phyloP scores from a whole-genome alignment of 2,329 filamentous ascomycete species.

The Fusarium sp. region DNA sequence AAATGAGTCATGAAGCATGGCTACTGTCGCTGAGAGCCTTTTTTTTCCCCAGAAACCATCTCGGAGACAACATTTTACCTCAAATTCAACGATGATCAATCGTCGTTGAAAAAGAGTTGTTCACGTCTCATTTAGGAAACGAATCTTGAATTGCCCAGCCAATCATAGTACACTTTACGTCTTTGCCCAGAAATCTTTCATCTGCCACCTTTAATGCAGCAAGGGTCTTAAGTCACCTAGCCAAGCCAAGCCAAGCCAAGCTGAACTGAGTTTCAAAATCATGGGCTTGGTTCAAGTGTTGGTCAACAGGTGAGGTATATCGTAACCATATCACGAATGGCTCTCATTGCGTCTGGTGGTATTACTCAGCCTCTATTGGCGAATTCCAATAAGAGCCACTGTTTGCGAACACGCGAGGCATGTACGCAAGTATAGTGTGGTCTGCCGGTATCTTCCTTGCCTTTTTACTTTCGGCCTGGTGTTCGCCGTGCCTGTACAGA shows the following conservation, averaged over 20 bases:
- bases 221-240: slow-evolving; percentile 17
- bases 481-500: no score
- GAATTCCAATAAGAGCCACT: background rate
- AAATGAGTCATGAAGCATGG: background rate
- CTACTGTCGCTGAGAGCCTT: no score
- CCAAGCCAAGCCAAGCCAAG: slow-evolving; percentile 18
- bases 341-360: background rate
- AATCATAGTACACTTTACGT: slow-evolving; percentile 10
- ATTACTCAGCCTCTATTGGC: slow-evolving; percentile 3
- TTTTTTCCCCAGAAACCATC: background rate
- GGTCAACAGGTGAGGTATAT: background rate
- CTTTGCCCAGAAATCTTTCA: slow-evolving; percentile 12
- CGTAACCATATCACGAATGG: background rate
- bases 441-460: background rate
- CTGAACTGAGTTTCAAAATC: slow-evolving; percentile 2
- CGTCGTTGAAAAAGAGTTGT: slow-evolving; percentile 34
- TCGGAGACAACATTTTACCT: background rate
- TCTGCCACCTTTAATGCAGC: slow-evolving; percentile 21
- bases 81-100: background rate
- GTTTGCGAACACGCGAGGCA: background rate
- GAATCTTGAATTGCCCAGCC: slow-evolving; percentile 8
- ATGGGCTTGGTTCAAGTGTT: background rate
- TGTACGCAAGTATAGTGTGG: background rate
- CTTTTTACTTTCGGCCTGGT: background rate
- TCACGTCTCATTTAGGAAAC: slow-evolving; percentile 10